Conservation (phyloP, 2,329 filamentous ascomycete genomes). For the Pseudogymnoascus sp. region DNA sequence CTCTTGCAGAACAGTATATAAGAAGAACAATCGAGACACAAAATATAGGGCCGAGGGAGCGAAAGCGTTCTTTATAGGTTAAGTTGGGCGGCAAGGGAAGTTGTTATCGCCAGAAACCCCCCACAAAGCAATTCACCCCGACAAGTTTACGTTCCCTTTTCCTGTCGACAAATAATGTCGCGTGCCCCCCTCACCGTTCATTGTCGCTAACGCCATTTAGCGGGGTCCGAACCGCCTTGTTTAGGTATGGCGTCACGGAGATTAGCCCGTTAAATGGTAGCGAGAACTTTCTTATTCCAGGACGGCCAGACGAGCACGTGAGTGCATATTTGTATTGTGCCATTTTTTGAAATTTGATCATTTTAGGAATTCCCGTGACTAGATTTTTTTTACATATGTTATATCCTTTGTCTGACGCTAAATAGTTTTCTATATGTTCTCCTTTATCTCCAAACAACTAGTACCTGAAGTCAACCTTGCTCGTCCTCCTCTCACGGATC, state of each 20-base stretch:
- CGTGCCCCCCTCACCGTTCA: slow-evolving; percentile 5
- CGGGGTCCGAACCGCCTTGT: neutral
- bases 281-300: slow-evolving; percentile 4
- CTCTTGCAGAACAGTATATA: neutral
- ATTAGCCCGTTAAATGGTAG: slow-evolving; percentile 2
- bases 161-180: neutral
- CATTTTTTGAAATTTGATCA: neutral
- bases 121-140: slow-evolving; percentile 3
- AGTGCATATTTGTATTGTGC: neutral
- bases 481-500: neutral
- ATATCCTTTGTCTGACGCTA: neutral
- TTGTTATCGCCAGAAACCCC: neutral
- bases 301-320: neutral
- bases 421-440: neutral
- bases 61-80: neutral
- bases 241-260: neutral
- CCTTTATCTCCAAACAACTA: neutral
- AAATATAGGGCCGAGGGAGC: neutral
- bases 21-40: neutral
- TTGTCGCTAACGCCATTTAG: neutral
- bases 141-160: slow-evolving; percentile 7
- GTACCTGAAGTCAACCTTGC: neutral
- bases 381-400: neutral
- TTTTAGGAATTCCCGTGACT: neutral
- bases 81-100: neutral